phyloP scores from a whole-genome alignment of 495 filamentous ascomycete species.

The Daldinia concentrica region DNA sequence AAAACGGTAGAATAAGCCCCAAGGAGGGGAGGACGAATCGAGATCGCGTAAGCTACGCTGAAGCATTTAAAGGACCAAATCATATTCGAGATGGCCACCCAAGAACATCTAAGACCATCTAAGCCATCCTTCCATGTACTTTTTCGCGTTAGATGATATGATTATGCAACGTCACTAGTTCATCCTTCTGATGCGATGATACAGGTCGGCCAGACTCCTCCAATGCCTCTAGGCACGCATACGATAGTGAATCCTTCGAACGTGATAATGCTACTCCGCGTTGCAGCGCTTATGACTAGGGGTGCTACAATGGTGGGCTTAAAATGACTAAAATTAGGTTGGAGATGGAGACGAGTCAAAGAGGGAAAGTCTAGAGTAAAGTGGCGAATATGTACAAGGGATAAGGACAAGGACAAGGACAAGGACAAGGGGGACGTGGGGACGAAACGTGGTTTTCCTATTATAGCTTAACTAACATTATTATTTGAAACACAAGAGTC shows the following conservation, averaged over 20 bases:
- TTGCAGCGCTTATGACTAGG: background rate
- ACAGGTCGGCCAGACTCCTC: background rate
- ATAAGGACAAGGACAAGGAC: too few relatives aligned
- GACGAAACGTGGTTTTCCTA: slow-evolving; percentile 1
- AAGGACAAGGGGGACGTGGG: background rate
- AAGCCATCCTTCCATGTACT: background rate
- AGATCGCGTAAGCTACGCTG: background rate
- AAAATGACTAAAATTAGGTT: background rate
- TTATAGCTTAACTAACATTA: background rate
- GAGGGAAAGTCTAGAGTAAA: background rate
- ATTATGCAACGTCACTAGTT: background rate
- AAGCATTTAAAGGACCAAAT: background rate
- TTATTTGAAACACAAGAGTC: background rate
- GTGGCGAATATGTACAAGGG: slow-evolving; percentile 1
- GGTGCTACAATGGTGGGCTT: too few relatives aligned
- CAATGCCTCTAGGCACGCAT: background rate
- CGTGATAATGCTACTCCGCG: background rate
- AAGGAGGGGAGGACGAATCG: background rate
- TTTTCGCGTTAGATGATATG: background rate
- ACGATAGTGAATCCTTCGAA: background rate
- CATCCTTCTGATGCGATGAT: background rate
- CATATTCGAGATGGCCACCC: background rate
- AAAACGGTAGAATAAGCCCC: background rate
- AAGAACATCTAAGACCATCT: background rate
- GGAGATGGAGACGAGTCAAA: background rate